Percentiles rank a stretch among this genome's conserved stretches.
phyloP scores from a whole-genome alignment of 2,329 filamentous ascomycete genomes.

The Penicillium sp. region DNA sequence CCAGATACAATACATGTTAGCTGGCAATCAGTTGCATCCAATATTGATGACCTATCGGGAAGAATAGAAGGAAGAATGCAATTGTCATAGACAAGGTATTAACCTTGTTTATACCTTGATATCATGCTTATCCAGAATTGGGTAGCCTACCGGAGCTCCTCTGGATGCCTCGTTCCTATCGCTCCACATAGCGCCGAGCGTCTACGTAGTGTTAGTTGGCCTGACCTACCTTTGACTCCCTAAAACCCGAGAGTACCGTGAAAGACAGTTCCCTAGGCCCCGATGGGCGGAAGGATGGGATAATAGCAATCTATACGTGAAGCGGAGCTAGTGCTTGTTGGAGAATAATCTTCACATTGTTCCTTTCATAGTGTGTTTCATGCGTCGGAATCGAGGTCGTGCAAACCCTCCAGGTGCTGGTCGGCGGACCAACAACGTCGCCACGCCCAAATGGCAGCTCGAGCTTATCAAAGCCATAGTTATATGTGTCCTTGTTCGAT shows the following conservation, averaged over 20 bases:
- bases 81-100: neutral
- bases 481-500: neutral
- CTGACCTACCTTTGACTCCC: no score
- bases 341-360: no score
- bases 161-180: neutral
- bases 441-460: neutral
- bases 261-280: neutral
- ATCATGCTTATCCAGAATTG: neutral
- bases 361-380: no score
- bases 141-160: neutral
- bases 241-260: no score
- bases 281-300: neutral
- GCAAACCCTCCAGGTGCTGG: neutral
- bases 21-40: neutral
- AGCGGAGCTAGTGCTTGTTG: neutral
- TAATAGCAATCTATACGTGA: neutral
- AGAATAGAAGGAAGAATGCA: neutral
- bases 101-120: neutral
- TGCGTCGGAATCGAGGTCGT: neutral
- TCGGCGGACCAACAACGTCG: neutral
- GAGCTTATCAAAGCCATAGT: neutral
- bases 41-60: neutral
- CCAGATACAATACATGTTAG: neutral
- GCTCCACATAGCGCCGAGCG: neutral
- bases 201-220: neutral